Base-by-base conservation (phyloP, 176 grass and related monocot species). In the Aegilops bicornis region DNA sequence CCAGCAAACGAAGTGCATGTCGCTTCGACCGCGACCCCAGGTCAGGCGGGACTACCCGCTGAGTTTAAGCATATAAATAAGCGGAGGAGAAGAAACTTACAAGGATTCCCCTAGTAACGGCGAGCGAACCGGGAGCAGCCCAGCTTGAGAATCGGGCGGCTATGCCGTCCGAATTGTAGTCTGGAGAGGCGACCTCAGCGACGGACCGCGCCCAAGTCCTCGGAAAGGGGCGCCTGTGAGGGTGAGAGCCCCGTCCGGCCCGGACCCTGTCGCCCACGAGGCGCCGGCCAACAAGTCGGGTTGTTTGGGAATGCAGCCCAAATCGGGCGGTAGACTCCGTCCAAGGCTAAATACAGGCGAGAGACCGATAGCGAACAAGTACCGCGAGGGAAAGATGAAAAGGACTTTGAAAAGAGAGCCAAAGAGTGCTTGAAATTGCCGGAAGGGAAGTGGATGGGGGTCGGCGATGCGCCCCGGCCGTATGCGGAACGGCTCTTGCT, bases 341-440 rank as follows among this genome's bases (percentile, higher is more conserved):
- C 90, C 82, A 91, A 88, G 86, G 82, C 86, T 88, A 91, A 91
- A 91, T 88, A 91, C 76, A n/a, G 85, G 85, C 60, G 85, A 90
- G 88, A 93, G 91, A 90, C 84, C 73, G 72, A 84, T 87, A 87
- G 89, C 48, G 79, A 87, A 87, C 89, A 90, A 87, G 79, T 87
- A 83, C 84, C 84, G 35, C 32, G 89, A 83, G 89, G 80, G 78
- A 90, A 90, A 90, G 84, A 79, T 90, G 89, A 91, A 87, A 87
- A 87, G 85, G 73, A 92, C 87, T 92, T 89, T 87, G 87, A 87
- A 92, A 92, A 92, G 90, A 92, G 87, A 92, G 91, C 84, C 84
- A 92, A 92, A 92, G 74, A 92, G 87, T 92, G 80, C 87, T 89
- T 92, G 87, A 92, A 92, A 92, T 92, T 92, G 86, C 83, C 79